phyloP scores from a whole-genome alignment of 2,329 filamentous ascomycete genomes.

The Pyrenophora seminiperda region DNA sequence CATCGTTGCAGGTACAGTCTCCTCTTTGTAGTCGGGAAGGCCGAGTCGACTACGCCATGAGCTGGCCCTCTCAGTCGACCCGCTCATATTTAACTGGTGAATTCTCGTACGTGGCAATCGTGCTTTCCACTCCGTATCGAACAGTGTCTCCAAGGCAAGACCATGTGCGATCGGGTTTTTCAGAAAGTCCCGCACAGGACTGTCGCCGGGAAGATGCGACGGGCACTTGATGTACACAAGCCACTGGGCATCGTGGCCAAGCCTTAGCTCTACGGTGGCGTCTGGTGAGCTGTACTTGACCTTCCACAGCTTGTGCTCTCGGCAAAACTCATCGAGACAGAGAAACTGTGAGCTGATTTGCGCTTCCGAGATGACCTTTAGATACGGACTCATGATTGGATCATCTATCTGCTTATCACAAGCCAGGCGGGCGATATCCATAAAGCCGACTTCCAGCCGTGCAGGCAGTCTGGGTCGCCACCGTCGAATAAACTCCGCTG shows the following conservation, averaged over 20 bases:
- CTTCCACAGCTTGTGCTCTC: conserved; percentile 49
- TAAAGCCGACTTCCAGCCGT: conserved; percentile 22
- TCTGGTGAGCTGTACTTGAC: conserved; percentile 48
- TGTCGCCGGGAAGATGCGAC: conserved; percentile 45
- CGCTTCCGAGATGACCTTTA: conserved; percentile 13
- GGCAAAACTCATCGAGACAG: conserved; percentile 21
- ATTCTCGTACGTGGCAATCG: conserved; percentile 19
- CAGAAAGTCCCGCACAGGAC: conserved; percentile 51
- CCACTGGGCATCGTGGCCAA: conserved; percentile 53
- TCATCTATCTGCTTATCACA: neutral
- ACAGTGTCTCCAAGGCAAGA: conserved; percentile 9
- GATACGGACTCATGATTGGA: conserved; percentile 8
- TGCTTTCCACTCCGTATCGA: conserved; percentile 33
- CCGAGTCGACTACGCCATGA: conserved; percentile 49
- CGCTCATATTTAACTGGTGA: conserved; percentile 25
- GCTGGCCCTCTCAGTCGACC: conserved; percentile 20
- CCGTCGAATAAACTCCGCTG: conserved; percentile 52
- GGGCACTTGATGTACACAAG: conserved; percentile 53
- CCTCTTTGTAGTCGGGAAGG: conserved; percentile 46
- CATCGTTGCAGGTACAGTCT: conserved; percentile 54
- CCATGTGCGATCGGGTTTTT: conserved; percentile 30
- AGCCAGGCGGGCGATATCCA: conserved; percentile 15
- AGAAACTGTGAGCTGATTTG: conserved; percentile 19
- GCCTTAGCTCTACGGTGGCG: conserved; percentile 48
- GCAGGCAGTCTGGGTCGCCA: conserved; percentile 44